These are phyloP conservation scores for Clonostachys solani DNA, from an alignment of 2,329 filamentous ascomycete genomes.

Conservation along the genomic window DNA sequence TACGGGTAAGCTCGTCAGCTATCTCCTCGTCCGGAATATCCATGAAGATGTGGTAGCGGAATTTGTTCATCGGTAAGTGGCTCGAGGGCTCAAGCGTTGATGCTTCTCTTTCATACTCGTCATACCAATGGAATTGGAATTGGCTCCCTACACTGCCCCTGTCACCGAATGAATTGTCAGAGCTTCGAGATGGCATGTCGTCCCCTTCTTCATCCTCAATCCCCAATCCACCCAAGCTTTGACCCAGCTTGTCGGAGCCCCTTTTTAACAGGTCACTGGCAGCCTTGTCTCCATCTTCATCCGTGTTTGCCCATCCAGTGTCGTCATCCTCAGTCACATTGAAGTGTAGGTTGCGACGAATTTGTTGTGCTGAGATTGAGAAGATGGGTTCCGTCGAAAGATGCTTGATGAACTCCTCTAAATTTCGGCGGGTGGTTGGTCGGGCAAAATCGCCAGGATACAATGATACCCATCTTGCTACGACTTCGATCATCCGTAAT, in stretches of 20 bases:
- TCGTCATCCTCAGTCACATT: constrained; percentile 83
- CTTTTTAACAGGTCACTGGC: constrained; percentile 27
- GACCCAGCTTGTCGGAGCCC: constrained; percentile 30
- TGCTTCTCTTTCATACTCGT: constrained; percentile 79
- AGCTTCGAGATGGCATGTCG: constrained; percentile 39
- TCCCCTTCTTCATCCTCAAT: constrained; percentile 42
- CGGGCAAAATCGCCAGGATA: constrained; percentile 94
- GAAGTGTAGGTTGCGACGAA: constrained; percentile 71
- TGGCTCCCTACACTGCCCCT: constrained; percentile 33
- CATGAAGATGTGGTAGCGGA: constrained; percentile 89
- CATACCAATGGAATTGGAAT: constrained; percentile 61
- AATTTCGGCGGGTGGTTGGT: constrained; percentile 63
- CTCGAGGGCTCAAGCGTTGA: constrained; percentile 66
- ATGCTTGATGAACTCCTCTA: constrained; percentile 71
- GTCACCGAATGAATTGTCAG: constrained; percentile 34
- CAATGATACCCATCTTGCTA: constrained; percentile 83
- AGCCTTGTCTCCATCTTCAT: constrained; percentile 42
- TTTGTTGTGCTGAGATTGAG: constrained; percentile 79
- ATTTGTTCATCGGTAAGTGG: constrained; percentile 70
- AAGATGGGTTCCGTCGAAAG: constrained; percentile 79
- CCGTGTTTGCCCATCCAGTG: constrained; percentile 83
- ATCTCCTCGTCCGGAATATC: constrained; percentile 79
- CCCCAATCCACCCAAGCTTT: constrained; percentile 14
- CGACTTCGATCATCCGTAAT: constrained; percentile 74
- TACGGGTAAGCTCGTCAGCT: constrained; percentile 86